Evolutionary conservation across 768 basidiomycete species (phyloP), one percentile per base, ranked within the genome.

Genomic region (Suillus tomentosus): DNA sequence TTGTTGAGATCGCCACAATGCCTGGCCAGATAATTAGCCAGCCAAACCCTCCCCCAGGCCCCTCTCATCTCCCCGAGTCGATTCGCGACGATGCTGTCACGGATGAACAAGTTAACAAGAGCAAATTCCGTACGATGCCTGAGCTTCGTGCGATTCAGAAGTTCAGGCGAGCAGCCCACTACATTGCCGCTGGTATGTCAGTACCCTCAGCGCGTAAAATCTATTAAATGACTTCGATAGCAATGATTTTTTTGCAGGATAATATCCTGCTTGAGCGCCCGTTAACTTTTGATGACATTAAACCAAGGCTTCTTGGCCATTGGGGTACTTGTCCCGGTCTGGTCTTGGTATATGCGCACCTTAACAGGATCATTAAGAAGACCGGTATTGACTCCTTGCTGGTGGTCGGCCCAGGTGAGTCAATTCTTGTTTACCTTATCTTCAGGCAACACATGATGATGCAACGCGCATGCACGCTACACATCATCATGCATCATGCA

Each of bases 261-360:
- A 91, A 95, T 66, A 84, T 87, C 13, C 81, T 93, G 2, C 76
- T 95, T 39, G 84, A 89, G 64, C 77, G 84, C 40, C 75, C 82
- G 36, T 77, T 92, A 48, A 81, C 79, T 22, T 78, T 82, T 36
- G 86, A 90, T 51, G 83, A 94, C 73, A 88, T 96, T 78, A 95
- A 96, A 77, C 80, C 82, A 48, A 86, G 92, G 70, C 83, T 94
- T 31, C 82, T 94, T 9, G 92, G 93, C 0, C 92, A 93, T 70
- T 92, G 90, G 90, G 91, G 91, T 36, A 91, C 90, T 36, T 92
- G 91, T 69, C 91, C 91, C 0, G 94, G 92, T 24, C 83, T 95
- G 10, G 77, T 82, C 65, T 82, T 94, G 66, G 83, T 84, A 36
- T 87, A 87, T 68, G 90, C 91, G 0, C 92, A 94, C 69, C 77